Conservation (phyloP, 1,139 yeast species). For the Geotrichum aggregatum region DNA sequence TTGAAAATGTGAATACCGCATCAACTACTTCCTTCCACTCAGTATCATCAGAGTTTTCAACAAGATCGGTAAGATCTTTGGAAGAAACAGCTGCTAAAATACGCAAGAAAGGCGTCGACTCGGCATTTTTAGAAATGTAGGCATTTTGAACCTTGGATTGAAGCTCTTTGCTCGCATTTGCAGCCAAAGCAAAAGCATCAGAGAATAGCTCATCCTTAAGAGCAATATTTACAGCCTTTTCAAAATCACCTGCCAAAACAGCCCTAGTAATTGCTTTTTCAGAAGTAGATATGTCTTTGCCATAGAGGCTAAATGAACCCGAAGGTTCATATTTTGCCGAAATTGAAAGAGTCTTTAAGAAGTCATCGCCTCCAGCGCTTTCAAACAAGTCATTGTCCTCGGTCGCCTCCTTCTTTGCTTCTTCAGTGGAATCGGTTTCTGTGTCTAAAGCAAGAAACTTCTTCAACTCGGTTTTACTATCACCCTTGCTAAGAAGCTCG, state of each 20-base stretch:
- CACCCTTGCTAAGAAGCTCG: slow-evolving; percentile 45
- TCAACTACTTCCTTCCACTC: slow-evolving; percentile 85
- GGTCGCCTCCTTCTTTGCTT: slow-evolving; percentile 24
- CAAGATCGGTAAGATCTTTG: slow-evolving; percentile 64
- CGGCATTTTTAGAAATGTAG: slow-evolving; percentile 58
- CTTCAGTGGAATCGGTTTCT: slow-evolving; percentile 32
- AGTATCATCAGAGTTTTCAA: slow-evolving; percentile 66
- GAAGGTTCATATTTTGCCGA: slow-evolving; percentile 37
- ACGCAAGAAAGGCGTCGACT: slow-evolving; percentile 61
- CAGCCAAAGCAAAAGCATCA: slow-evolving; percentile 80
- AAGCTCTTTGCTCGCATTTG: slow-evolving; percentile 56
- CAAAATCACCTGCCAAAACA: slow-evolving; percentile 59
- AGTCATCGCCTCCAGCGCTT: slow-evolving; percentile 35
- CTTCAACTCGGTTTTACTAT: slow-evolving; percentile 44
- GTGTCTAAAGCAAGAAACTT: slow-evolving; percentile 28
- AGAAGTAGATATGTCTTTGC: slow-evolving; percentile 41
- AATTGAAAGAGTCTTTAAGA: slow-evolving; percentile 30
- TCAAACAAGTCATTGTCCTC: slow-evolving; percentile 32
- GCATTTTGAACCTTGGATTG: slow-evolving; percentile 67
- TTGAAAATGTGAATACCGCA: slow-evolving; percentile 57
- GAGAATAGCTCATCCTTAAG: slow-evolving; percentile 58
- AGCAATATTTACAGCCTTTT: slow-evolving; percentile 65
- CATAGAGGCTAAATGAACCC: slow-evolving; percentile 45
- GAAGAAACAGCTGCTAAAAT: slow-evolving; percentile 63
- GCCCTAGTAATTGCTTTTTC: slow-evolving; percentile 52